Conservation (phyloP, 2,329 filamentous ascomycete genomes). For the Penicillium sp. region DNA sequence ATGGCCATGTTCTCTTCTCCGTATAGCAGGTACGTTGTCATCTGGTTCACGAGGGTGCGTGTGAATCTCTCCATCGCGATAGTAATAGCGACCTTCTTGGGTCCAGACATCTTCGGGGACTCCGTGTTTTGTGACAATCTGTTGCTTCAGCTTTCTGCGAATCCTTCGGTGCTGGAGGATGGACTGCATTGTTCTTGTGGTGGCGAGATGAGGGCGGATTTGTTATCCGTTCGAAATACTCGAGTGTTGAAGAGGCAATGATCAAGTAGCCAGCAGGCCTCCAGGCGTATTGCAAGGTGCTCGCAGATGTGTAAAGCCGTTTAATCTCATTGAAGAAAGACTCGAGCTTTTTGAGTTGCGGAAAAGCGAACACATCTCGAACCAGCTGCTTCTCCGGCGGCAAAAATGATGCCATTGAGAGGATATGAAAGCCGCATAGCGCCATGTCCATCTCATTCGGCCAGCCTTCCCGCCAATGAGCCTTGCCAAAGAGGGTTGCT, state of each 20-base stretch:
- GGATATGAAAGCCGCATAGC: constrained; percentile 4
- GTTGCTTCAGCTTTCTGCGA: constrained; percentile 21
- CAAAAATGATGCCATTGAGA: constrained; percentile 4
- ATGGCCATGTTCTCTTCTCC: constrained; percentile 8
- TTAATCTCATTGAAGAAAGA: neutral
- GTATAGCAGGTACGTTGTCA: neutral
- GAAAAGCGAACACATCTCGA: neutral
- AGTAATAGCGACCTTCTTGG: constrained; percentile 18
- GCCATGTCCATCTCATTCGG: constrained; percentile 6
- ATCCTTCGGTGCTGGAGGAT: constrained; percentile 13
- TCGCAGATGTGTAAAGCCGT: neutral
- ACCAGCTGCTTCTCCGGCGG: neutral
- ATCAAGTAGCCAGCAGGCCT: neutral
- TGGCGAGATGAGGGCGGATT: neutral
- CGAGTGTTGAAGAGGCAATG: neutral
- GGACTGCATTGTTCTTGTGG: constrained; percentile 15
- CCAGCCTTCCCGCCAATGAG: constrained; percentile 11
- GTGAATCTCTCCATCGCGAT: constrained; percentile 6
- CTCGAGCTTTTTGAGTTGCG: neutral
- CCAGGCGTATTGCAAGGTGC: neutral
- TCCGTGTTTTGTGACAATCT: constrained; percentile 20
- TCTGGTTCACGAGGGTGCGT: neutral
- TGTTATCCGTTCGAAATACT: neutral
- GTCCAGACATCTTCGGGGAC: constrained; percentile 16
- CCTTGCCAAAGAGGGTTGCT: neutral